Evolutionary conservation across 2,329 filamentous ascomycete species (phyloP).

Genomic region (Biscogniauxia marginata): DNA sequence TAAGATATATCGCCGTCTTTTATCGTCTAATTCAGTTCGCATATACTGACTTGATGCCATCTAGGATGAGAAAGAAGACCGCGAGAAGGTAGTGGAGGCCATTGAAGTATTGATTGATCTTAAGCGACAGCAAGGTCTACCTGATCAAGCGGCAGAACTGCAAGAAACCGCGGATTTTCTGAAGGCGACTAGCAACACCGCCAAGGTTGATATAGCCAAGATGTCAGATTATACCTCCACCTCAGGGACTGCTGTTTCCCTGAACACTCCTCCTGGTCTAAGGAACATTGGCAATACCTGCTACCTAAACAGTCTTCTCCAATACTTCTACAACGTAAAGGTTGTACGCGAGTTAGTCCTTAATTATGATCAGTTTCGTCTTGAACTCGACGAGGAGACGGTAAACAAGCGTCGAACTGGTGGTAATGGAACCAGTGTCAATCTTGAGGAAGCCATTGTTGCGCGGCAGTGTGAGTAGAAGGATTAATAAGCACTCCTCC

Average conservation of each 20-base stretch:
- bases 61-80: constrained; percentile 23
- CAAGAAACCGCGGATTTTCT: constrained; percentile 25
- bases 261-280: constrained; percentile 76
- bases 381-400: constrained; percentile 63
- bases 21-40: neutral
- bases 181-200: constrained; percentile 12
- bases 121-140: constrained; percentile 20
- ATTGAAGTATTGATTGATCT: constrained; percentile 28
- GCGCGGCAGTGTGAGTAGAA: constrained; percentile 71
- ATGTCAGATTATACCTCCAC: constrained; percentile 10
- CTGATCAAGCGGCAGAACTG: constrained; percentile 23
- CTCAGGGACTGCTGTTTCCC: constrained; percentile 27
- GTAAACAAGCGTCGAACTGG: constrained; percentile 71
- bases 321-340: constrained; percentile 89
- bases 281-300: constrained; percentile 97
- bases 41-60: constrained; percentile 7
- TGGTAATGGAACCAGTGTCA: constrained; percentile 55
- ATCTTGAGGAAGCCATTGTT: constrained; percentile 57
- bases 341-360: constrained; percentile 79
- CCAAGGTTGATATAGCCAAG: neutral
- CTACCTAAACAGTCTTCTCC: constrained; percentile 93
- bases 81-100: constrained; percentile 25
- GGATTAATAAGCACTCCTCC: neutral
- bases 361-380: constrained; percentile 68
- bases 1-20: constrained; percentile 15